These are phyloP conservation scores for Dactylellina leptospora DNA, from an alignment of 2,329 filamentous ascomycete genomes.

Conservation along the genomic window DNA sequence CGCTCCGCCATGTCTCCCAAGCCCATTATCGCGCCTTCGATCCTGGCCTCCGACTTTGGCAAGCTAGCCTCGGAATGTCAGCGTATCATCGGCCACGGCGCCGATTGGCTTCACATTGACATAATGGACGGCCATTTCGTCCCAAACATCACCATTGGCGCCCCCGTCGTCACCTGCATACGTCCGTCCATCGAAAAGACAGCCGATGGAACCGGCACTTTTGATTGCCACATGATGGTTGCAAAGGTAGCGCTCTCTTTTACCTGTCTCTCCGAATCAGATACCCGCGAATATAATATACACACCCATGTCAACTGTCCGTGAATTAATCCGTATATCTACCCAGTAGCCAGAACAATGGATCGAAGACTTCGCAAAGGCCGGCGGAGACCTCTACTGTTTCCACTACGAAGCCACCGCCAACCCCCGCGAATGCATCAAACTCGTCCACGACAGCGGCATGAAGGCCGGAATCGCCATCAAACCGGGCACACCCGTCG, in stretches of 20 bases:
- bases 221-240: conserved; percentile 99
- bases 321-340: too few species aligned
- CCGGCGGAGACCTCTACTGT: conserved; percentile 98
- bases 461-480: conserved; percentile 94
- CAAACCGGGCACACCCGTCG: conserved; percentile 88
- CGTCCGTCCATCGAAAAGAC: conserved; percentile 83
- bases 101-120: conserved; percentile 94
- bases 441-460: conserved; percentile 86
- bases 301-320: too few species aligned
- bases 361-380: conserved; percentile 93
- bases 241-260: conserved; percentile 61
- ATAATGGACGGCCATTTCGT: conserved; percentile 99
- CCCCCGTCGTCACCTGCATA: conserved; percentile 94
- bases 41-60: conserved; percentile 95
- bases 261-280: neutral
- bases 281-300: too few species aligned
- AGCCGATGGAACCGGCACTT: conserved; percentile 79
- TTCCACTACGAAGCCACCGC: conserved; percentile 98
- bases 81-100: conserved; percentile 82
- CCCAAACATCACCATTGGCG: conserved; percentile 96
- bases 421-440: conserved; percentile 84
- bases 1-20: conserved; percentile 75
- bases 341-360: conserved; percentile 85
- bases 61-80: conserved; percentile 85
- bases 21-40: conserved; percentile 97